Evolutionary conservation across 345 rosid species (phyloP).

Genomic region (Hibiscus tridactylites): DNA sequence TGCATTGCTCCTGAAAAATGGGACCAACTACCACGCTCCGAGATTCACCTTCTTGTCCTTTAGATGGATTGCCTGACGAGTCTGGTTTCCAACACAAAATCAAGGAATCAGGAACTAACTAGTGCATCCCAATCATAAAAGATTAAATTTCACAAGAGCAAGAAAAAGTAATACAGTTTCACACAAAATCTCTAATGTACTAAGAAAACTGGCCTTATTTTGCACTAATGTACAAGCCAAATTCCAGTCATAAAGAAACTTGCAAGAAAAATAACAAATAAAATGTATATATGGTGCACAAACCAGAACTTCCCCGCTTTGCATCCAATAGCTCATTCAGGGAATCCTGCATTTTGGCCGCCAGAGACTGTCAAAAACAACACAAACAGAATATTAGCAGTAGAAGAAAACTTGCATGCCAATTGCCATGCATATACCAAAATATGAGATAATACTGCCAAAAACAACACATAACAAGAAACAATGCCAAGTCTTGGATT

Average conservation of each 20-base stretch:
- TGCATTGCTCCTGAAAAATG: constrained; percentile 44
- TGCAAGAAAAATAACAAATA: neutral
- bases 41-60: too few relatives aligned
- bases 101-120: neutral
- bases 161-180: neutral
- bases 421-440: neutral
- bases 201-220: too few relatives aligned
- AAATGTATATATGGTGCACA: neutral
- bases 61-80: neutral
- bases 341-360: constrained; percentile 30
- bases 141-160: neutral
- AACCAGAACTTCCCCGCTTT: constrained; percentile 32
- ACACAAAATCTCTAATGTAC: too few relatives aligned
- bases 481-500: neutral
- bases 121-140: too few relatives aligned
- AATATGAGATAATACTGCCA: neutral
- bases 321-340: constrained; percentile 29
- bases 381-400: neutral
- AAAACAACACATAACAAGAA: neutral
- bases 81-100: neutral
- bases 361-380: constrained; percentile 12
- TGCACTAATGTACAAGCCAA: neutral
- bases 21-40: constrained; percentile 21
- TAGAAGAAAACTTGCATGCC: neutral
- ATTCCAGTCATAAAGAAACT: neutral